Conservation (phyloP, 2,329 filamentous ascomycete species). For the Aspergillus flavus region DNA sequence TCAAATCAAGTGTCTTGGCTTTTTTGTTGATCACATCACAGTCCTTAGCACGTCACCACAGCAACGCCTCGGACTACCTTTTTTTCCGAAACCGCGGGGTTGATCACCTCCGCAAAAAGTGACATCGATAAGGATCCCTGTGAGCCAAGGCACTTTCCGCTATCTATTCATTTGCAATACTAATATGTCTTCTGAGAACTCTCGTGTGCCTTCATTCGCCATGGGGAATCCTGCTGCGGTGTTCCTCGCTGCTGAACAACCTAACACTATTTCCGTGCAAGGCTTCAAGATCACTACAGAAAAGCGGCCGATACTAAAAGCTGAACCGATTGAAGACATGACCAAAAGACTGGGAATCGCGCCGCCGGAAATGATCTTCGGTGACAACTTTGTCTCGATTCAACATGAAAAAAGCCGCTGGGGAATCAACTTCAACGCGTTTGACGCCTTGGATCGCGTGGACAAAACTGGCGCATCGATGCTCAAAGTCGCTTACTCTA, state of each 20-base stretch:
- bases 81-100: conserved; percentile 38
- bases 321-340: conserved; percentile 86
- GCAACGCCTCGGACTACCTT: conserved; percentile 35
- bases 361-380: conserved; percentile 98
- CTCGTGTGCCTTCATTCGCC: conserved; percentile 6
- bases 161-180: not conserved
- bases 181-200: not conserved
- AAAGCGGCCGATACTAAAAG: conserved; percentile 93
- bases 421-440: conserved; percentile 79
- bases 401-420: conserved; percentile 75
- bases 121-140: not conserved
- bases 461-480: conserved; percentile 92
- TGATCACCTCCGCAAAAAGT: not conserved
- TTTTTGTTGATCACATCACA: conserved; percentile 21
- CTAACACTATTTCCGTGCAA: conserved; percentile 61
- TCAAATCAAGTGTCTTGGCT: conserved; percentile 7
- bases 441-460: conserved; percentile 83
- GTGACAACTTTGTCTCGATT: conserved; percentile 83
- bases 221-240: conserved; percentile 58
- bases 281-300: conserved; percentile 77
- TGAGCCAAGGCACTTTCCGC: not conserved
- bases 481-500: conserved; percentile 91
- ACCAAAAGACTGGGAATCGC: conserved; percentile 77
- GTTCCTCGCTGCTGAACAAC: conserved; percentile 49
- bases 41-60: conserved; percentile 22